These are phyloP conservation scores for Blastomyces percursus DNA, from an alignment of 2,329 filamentous ascomycete genomes.

Conservation along the genomic window DNA sequence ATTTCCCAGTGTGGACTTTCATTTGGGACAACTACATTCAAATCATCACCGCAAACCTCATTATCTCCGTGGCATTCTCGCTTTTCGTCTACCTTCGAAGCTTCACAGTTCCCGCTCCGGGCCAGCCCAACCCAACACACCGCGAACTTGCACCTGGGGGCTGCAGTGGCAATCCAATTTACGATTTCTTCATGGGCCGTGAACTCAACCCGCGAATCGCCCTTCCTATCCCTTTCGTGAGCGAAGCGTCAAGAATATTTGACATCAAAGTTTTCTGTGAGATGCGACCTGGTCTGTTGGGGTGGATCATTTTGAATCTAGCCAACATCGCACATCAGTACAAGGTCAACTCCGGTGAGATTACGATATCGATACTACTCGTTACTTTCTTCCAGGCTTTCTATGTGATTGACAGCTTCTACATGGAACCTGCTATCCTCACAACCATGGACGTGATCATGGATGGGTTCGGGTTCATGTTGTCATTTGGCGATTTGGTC, in stretches of 20 bases:
- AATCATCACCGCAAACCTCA: slow-evolving; percentile 68
- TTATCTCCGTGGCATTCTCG: slow-evolving; percentile 62
- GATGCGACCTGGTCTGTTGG: slow-evolving; percentile 80
- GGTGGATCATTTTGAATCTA: slow-evolving; percentile 77
- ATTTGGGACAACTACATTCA: slow-evolving; percentile 85
- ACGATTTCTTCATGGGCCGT: slow-evolving; percentile 94
- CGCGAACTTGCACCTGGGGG: slow-evolving; percentile 76
- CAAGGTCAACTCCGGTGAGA: slow-evolving; percentile 59
- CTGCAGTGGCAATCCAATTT: slow-evolving; percentile 70
- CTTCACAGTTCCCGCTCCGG: slow-evolving; percentile 52
- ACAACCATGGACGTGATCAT: slow-evolving; percentile 92
- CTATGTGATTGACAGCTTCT: slow-evolving; percentile 75
- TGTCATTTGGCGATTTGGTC: slow-evolving; percentile 80
- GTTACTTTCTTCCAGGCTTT: slow-evolving; percentile 65
- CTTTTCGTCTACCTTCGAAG: slow-evolving; percentile 71
- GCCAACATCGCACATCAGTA: slow-evolving; percentile 83
- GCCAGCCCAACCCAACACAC: slow-evolving; percentile 56
- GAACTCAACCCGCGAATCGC: slow-evolving; percentile 81
- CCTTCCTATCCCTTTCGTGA: slow-evolving; percentile 51
- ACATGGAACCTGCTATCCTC: slow-evolving; percentile 77
- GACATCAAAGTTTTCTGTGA: slow-evolving; percentile 89
- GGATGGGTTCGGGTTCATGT: slow-evolving; percentile 92
- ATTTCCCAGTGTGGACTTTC: slow-evolving; percentile 84
- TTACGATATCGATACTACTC: slow-evolving; percentile 77
- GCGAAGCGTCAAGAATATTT: slow-evolving; percentile 40